Conservation (phyloP, 495 filamentous ascomycete genomes). For the Talaromyces borbonicus region DNA sequence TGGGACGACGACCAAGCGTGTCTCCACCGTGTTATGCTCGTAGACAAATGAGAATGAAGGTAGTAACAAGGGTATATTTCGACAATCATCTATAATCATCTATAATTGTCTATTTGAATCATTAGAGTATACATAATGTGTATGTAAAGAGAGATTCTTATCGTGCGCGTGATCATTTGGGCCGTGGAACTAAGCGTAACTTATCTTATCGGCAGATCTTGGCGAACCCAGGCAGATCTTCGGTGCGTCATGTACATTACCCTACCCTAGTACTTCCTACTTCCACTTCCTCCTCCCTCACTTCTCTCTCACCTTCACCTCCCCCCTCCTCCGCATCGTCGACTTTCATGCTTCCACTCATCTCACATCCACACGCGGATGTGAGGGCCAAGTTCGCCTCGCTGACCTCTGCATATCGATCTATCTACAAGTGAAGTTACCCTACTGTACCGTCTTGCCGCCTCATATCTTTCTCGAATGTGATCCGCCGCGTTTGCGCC, state of each 20-base stretch:
- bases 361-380: slow-evolving; percentile 9
- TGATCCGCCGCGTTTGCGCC: not conserved
- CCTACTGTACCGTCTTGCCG: too few species aligned
- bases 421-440: too few species aligned
- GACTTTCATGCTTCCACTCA: not conserved
- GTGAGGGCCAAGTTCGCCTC: too few species aligned
- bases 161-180: not conserved
- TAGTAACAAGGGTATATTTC: too few species aligned
- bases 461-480: slow-evolving; percentile 1
- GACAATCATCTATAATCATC: too few species aligned
- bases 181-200: not conserved
- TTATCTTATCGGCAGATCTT: slow-evolving; percentile 4
- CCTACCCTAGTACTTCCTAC: not conserved
- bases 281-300: slow-evolving; percentile 6
- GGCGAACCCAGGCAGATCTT: slow-evolving; percentile 2
- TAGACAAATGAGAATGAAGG: too few species aligned
- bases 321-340: too few species aligned
- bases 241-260: slow-evolving; percentile 6
- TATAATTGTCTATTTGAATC: too few species aligned
- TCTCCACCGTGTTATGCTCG: too few species aligned
- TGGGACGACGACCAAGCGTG: too few species aligned
- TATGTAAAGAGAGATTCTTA: not conserved
- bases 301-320: too few species aligned
- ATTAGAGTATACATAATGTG: not conserved
- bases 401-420: too few species aligned